A percentile compares a stretch with the other conserved stretches of the same genome.
Evolutionary conservation across 805 yeast genomes (phyloP).

Genomic region (Gaillardinia entomophila): DNA sequence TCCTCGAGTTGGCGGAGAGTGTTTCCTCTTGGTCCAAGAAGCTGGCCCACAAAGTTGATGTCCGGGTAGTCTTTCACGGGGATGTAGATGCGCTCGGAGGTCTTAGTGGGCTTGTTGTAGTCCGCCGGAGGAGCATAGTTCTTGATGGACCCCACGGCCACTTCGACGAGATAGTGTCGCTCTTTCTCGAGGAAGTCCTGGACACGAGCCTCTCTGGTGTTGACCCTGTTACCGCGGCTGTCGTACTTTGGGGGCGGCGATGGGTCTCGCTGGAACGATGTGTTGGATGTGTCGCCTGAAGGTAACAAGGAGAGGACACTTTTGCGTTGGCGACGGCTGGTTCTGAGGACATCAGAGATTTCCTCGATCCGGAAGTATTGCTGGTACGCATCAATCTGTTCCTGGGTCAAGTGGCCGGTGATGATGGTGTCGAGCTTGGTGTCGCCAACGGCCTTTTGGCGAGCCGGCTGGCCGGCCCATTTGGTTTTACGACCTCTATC

Average conservation of each 20-base stretch:
- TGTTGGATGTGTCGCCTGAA: constrained; percentile 20
- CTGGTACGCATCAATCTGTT: constrained; percentile 75
- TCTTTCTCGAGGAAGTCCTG: constrained; percentile 65
- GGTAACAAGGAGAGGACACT: constrained; percentile 48
- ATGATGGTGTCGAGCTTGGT: constrained; percentile 27
- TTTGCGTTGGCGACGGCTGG: constrained; percentile 17
- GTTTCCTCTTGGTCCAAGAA: constrained; percentile 94
- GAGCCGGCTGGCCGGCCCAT: constrained; percentile 28
- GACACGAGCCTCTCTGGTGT: constrained; percentile 72
- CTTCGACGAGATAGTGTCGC: constrained; percentile 71
- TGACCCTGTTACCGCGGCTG: constrained; percentile 71
- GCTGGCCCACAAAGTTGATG: constrained; percentile 84
- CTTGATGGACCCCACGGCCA: constrained; percentile 67
- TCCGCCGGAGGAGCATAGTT: constrained; percentile 75
- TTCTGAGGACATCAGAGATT: constrained; percentile 52
- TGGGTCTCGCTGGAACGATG: constrained; percentile 52
- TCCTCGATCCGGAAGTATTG: constrained; percentile 73
- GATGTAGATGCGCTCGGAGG: constrained; percentile 75
- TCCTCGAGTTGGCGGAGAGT: constrained; percentile 76
- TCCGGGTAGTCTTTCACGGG: constrained; percentile 87
- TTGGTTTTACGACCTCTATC: constrained; percentile 14
- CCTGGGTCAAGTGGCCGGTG: constrained; percentile 45
- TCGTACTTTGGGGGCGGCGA: constrained; percentile 95
- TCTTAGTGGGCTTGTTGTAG: constrained; percentile 62
- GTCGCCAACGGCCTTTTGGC: constrained; percentile 17